Evolutionary conservation across 805 yeast species (phyloP).

Genomic region (Clavispora phyllophila): DNA sequence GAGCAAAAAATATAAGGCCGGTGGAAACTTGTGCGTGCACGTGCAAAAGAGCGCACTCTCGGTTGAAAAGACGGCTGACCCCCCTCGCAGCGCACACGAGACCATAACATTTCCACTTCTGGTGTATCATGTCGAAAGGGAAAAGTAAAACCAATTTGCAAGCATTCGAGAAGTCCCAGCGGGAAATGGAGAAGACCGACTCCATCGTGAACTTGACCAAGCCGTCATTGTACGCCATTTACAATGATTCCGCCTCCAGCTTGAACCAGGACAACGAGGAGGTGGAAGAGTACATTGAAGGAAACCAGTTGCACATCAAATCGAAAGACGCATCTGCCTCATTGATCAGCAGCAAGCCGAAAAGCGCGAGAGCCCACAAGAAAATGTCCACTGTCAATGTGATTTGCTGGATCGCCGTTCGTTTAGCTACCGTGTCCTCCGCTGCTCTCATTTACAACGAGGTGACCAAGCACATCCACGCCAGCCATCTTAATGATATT

Average conservation of each 20-base stretch:
- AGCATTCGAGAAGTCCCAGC: not conserved
- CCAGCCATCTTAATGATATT: slow-evolving; percentile 41
- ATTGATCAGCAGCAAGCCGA: not conserved
- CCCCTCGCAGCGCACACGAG: not conserved
- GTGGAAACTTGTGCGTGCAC: not conserved
- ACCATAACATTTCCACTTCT: not conserved
- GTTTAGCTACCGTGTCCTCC: slow-evolving; percentile 26
- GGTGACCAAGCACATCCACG: slow-evolving; percentile 48
- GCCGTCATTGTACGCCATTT: slow-evolving; percentile 48
- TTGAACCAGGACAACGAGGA: slow-evolving; percentile 24
- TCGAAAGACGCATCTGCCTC: slow-evolving; percentile 5
- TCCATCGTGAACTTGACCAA: slow-evolving; percentile 46
- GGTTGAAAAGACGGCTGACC: not conserved
- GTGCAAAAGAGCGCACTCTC: not conserved
- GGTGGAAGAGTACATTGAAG: slow-evolving; percentile 17
- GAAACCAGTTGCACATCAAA: slow-evolving; percentile 13
- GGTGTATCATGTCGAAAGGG: not conserved
- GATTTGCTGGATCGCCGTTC: slow-evolving; percentile 4
- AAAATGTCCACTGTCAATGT: not conserved
- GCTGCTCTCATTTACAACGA: slow-evolving; percentile 53
- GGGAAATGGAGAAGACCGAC: slow-evolving; percentile 16
- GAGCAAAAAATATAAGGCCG: not conserved
- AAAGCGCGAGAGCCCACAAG: not conserved
- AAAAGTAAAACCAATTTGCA: not conserved
- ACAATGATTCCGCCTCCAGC: slow-evolving; percentile 38